A percentile compares a stretch with the other conserved stretches of the same genome.
Evolutionary conservation across 129 eudicot genomes (phyloP).

Genomic region (Chrysanthemum makinoi): DNA sequence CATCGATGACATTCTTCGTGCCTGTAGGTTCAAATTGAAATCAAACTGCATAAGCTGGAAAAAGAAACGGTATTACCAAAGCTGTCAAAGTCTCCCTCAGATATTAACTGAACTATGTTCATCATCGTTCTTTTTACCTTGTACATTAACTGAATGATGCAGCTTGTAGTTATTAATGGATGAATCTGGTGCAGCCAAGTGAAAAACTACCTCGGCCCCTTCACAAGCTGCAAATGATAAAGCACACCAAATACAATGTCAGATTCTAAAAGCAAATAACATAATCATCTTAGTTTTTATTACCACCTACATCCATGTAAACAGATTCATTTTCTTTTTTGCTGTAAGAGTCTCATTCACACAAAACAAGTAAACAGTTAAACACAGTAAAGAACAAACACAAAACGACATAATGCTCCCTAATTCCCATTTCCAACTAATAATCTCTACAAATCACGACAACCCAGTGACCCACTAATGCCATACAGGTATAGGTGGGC

Average conservation of each 20-base stretch:
- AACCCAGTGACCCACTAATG: no score
- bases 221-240: conserved; percentile 57
- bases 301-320: no score
- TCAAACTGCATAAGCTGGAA: conserved; percentile 13
- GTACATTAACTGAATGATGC: conserved; percentile 79
- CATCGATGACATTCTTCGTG: conserved; percentile 80
- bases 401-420: no score
- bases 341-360: no score
- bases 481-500: no score
- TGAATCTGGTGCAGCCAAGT: conserved; percentile 97
- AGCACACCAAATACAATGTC: background rate
- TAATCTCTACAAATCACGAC: no score
- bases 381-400: no score
- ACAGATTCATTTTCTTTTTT: no score
- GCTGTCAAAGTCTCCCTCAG: background rate
- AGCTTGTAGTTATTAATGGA: conserved; percentile 81
- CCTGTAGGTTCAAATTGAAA: conserved; percentile 44
- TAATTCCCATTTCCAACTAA: no score
- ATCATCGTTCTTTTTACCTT: conserved; percentile 45
- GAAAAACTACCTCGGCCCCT: conserved; percentile 95
- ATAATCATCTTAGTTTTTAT: no score
- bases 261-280: no score
- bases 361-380: background rate
- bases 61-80: conserved; percentile 5
- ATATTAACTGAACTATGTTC: conserved; percentile 7